Conservation (phyloP, 2,329 filamentous ascomycete species). For the Rhynchosporium graminicola region DNA sequence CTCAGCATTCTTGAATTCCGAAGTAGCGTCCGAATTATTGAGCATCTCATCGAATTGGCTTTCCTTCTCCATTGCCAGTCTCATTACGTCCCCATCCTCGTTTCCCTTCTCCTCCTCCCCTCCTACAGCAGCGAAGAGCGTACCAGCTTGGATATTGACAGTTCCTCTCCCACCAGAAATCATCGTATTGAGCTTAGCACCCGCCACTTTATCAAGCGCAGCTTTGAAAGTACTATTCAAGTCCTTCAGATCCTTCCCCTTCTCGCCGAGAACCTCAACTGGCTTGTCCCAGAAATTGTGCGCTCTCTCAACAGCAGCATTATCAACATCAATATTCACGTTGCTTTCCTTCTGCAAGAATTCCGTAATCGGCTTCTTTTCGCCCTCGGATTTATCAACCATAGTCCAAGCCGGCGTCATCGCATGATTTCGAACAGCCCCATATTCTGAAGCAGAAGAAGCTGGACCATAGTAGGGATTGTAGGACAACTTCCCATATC, state of each 20-base stretch:
- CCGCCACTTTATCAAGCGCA: constrained; percentile 7
- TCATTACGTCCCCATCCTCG: not conserved
- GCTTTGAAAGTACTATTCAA: constrained; percentile 11
- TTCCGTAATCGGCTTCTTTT: not conserved
- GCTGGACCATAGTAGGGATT: too few species aligned
- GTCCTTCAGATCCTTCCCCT: constrained; percentile 4
- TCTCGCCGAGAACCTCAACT: not conserved
- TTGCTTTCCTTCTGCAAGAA: not conserved
- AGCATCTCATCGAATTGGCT: not conserved
- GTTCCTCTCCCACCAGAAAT: not conserved
- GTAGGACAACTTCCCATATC: not conserved
- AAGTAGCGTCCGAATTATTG: not conserved
- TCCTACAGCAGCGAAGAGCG: not conserved
- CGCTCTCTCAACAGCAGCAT: not conserved
- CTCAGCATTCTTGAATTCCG: not conserved
- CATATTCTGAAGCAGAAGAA: too few species aligned
- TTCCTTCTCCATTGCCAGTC: not conserved
- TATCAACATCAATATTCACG: constrained; percentile 6
- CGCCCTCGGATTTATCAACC: not conserved
- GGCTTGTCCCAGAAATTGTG: constrained; percentile 8
- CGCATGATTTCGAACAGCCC: too few species aligned
- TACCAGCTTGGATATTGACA: not conserved
- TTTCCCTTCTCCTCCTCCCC: too few species aligned
- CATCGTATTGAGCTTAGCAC: constrained; percentile 11
- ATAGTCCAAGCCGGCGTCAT: too few species aligned